Conservation (phyloP, 805 yeast genomes). For the Peterozyma toletana region DNA sequence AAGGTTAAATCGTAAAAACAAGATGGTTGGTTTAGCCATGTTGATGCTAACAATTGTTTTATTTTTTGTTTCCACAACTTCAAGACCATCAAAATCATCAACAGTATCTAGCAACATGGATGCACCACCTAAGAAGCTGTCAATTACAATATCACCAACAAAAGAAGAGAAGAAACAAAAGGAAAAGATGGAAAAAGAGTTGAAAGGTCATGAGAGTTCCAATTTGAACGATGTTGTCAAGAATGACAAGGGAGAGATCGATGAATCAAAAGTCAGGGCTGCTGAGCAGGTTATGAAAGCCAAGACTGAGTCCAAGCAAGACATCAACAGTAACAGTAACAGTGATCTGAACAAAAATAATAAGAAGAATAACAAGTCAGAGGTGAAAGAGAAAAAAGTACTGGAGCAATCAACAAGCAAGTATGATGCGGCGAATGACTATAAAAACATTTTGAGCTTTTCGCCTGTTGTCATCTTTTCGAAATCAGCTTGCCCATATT, state of each 20-base stretch:
- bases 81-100: constrained; percentile 4
- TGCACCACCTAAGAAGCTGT: constrained; percentile 7
- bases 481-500: constrained; percentile 67
- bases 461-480: constrained; percentile 65
- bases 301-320: neutral
- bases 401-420: constrained; percentile 1
- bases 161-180: constrained; percentile 11
- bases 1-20: constrained; percentile 22
- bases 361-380: constrained; percentile 6
- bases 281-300: constrained; percentile 22
- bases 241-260: constrained; percentile 27
- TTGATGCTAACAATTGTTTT: constrained; percentile 28
- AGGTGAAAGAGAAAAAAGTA: constrained; percentile 9
- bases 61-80: constrained; percentile 22
- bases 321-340: too few relatives aligned
- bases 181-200: constrained; percentile 4
- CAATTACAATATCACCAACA: constrained; percentile 12
- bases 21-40: constrained; percentile 34
- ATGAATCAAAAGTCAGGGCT: constrained; percentile 31
- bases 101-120: neutral
- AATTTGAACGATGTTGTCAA: constrained; percentile 19
- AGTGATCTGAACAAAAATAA: neutral
- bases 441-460: constrained; percentile 45
- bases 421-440: constrained; percentile 47
- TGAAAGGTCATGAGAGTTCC: constrained; percentile 2